Base-by-base conservation (phyloP, 805 yeast species). In the Cyberlindnera japonica region DNA sequence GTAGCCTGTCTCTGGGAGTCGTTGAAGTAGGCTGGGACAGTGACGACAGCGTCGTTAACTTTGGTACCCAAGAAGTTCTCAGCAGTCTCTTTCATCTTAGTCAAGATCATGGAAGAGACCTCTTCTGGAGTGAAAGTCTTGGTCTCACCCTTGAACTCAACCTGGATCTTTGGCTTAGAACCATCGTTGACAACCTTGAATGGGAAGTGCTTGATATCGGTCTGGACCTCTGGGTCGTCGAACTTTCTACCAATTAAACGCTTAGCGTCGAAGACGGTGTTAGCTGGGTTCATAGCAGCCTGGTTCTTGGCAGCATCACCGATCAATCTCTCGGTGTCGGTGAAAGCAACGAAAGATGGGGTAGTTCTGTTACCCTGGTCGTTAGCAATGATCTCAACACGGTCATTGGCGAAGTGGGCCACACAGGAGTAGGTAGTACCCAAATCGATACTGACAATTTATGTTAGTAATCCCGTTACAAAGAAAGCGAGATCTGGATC, bases 231-330 rank as follows among this genome's bases (percentile, higher is more conserved):
- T 28, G 80, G 72, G 59, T 89, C 96, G 50, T 67, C 65, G 60
- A 81, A 85, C 62, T 85, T 89, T 65, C 95, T 82, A 66, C 97
- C 97, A 62, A 89, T 90, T 61, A 89, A 75, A 74, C 97, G 85
- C 79, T 89, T 89, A 50, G 88, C 88, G 62, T 85, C 93, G 60
- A 84, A 85, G 44, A 90, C 88, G 49, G 96, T 90, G 78, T 90
- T 90, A 43, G 72, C 64, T 39, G 97, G 97, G 72, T 91, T 91
- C 81, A 90, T 85, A 52, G 97, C 96, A 42, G 96, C 96, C 73
- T 91, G 97, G 70, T 91, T 90, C 81, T 91, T 91, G 47, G 97
- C 98, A 55, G 97, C 95, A 70, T 89, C 96, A 68, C 96, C 96
- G 57, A 89, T 89, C 59, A 89, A 75, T 72, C 96, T 83, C 72